Conservation (phyloP, 192 early-diverging fungal species). For the Cetraspora pellucida region DNA sequence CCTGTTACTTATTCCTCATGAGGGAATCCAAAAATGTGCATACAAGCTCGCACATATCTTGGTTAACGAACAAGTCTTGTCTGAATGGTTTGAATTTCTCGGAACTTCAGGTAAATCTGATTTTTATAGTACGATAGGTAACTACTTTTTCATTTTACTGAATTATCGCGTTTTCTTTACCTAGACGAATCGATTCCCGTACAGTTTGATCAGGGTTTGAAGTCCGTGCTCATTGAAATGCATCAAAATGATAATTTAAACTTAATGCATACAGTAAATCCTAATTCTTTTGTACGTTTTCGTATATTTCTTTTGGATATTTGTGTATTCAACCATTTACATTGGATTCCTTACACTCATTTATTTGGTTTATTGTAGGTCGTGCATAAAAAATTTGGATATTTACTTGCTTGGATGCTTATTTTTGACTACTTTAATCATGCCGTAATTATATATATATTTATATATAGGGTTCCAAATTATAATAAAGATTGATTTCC, state of each 20-base stretch:
- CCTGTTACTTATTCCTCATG: constrained; percentile 38
- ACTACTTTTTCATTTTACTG: too few relatives aligned
- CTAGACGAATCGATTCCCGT: neutral
- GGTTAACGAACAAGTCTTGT: constrained; percentile 33
- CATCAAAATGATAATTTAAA: constrained; percentile 5
- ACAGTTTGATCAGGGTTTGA: constrained; percentile 16
- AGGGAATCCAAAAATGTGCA: constrained; percentile 44
- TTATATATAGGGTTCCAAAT: neutral
- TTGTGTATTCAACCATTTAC: neutral
- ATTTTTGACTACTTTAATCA: constrained; percentile 79
- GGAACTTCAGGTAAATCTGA: constrained; percentile 27
- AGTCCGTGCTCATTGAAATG: neutral
- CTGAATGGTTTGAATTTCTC: constrained; percentile 46
- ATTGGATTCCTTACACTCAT: too few relatives aligned
- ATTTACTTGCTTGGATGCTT: constrained; percentile 72
- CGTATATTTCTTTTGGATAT: neutral
- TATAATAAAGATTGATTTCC: neutral
- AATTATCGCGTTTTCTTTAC: too few relatives aligned
- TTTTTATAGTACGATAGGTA: neutral
- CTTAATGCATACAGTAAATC: neutral
- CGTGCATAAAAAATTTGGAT: constrained; percentile 56
- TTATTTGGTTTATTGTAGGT: neutral
- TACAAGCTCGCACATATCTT: constrained; percentile 40
- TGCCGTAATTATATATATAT: constrained; percentile 52
- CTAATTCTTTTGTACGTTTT: neutral